phyloP scores from a whole-genome alignment of 2,329 filamentous ascomycete species.

The Leptographium lundbergii region DNA sequence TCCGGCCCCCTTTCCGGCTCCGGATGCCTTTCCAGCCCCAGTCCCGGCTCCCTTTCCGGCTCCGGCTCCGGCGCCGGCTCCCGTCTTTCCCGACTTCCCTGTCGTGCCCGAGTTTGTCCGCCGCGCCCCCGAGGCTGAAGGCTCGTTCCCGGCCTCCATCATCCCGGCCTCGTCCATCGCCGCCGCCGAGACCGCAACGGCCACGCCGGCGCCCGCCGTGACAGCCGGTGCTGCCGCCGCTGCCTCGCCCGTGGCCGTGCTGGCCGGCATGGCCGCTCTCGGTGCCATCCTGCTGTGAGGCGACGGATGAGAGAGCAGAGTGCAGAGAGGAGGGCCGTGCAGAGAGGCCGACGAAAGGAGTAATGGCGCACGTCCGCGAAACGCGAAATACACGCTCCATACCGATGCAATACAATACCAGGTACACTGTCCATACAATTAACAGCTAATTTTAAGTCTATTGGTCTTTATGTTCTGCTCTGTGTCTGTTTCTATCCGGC shows the following conservation, averaged over 20 bases:
- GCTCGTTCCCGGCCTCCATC: slow-evolving; percentile 1
- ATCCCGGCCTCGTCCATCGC: neutral
- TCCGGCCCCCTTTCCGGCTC: no score
- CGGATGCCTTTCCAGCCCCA: neutral
- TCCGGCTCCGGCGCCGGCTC: no score
- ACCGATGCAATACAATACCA: neutral
- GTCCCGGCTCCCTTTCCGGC: no score
- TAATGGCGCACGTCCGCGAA: neutral
- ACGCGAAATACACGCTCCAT: neutral
- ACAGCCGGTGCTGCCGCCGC: slow-evolving; percentile 5
- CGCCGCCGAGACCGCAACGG: neutral
- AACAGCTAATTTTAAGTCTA: neutral
- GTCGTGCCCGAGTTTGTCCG: neutral
- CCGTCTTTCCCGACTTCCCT: no score
- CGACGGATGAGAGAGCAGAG: no score
- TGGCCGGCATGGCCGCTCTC: slow-evolving; percentile 2
- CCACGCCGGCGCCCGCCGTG: neutral
- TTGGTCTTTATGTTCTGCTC: neutral
- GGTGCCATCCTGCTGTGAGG: slow-evolving; percentile 3
- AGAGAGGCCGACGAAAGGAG: neutral
- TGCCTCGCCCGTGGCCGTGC: neutral
- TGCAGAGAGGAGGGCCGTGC: no score
- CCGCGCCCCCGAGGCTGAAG: neutral
- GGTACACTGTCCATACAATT: no score
- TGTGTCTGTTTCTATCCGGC: neutral